A percentile compares a stretch with the other conserved stretches of the same genome.
These are phyloP conservation scores for Phaeosphaeriaceae sp. DNA, from an alignment of 2,329 filamentous ascomycete species.

Conservation along the genomic window DNA sequence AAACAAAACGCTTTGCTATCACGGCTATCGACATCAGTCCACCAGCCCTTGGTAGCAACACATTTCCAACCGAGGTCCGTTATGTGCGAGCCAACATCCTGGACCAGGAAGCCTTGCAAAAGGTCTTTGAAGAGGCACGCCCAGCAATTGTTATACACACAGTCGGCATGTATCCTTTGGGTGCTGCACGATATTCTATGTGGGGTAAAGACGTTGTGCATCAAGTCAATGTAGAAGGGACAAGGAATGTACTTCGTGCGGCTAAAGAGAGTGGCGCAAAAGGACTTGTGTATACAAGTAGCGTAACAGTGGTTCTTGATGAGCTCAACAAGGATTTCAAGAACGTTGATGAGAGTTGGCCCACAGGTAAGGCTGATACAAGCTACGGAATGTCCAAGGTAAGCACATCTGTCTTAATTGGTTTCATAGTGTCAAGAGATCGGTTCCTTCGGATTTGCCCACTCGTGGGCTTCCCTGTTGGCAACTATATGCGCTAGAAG, in stretches of 20 bases:
- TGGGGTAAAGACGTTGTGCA: constrained; percentile 63
- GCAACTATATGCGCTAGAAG: no score
- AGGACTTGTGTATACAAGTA: constrained; percentile 89
- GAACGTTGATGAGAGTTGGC: constrained; percentile 85
- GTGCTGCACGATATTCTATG: constrained; percentile 49
- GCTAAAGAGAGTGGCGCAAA: constrained; percentile 73
- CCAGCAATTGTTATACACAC: constrained; percentile 92
- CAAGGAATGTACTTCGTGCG: constrained; percentile 76
- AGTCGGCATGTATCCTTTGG: constrained; percentile 61
- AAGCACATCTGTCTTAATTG: neutral
- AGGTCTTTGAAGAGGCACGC: constrained; percentile 65
- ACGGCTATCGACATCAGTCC: constrained; percentile 51
- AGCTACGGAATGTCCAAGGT: constrained; percentile 94
- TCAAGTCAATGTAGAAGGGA: constrained; percentile 89
- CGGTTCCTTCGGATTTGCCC: no score
- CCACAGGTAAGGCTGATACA: constrained; percentile 72
- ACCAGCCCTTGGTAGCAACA: constrained; percentile 36
- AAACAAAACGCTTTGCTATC: constrained; percentile 46
- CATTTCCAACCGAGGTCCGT: constrained; percentile 31
- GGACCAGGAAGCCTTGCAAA: constrained; percentile 38
- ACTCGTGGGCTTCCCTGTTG: no score
- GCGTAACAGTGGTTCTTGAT: constrained; percentile 84
- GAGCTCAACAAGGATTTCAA: constrained; percentile 74
- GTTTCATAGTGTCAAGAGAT: no score
- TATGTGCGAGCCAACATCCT: constrained; percentile 52